These are phyloP conservation scores for Fusarium sororula DNA, from an alignment of 2,329 filamentous ascomycete species.

Conservation along the genomic window DNA sequence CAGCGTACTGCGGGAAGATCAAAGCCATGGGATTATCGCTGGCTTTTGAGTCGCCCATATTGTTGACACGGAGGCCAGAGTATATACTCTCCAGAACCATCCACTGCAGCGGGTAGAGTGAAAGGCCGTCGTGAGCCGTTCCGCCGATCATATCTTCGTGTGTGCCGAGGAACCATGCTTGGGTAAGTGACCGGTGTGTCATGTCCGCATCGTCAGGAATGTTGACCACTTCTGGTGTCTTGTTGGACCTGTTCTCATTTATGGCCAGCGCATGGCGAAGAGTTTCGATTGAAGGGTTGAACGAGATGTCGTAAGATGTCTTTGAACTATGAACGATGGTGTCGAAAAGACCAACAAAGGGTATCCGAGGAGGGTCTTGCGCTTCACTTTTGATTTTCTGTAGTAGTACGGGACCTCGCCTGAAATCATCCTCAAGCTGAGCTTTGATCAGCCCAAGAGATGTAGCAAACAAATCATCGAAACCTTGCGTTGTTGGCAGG, in stretches of 20 bases:
- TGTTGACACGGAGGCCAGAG: constrained; percentile 14
- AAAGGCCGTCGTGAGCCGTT: constrained; percentile 31
- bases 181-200: constrained; percentile 22
- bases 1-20: constrained; percentile 38
- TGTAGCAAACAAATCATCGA: constrained; percentile 34
- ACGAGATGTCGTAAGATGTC: constrained; percentile 29
- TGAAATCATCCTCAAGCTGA: constrained; percentile 33
- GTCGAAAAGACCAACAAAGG: constrained; percentile 39
- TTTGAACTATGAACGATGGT: constrained; percentile 13
- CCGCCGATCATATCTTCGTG: constrained; percentile 37
- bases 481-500: constrained; percentile 6
- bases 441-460: constrained; percentile 35
- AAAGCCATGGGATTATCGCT: constrained; percentile 23
- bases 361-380: constrained; percentile 25
- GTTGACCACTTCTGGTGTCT: neutral
- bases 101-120: constrained; percentile 38
- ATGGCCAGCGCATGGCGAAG: constrained; percentile 37
- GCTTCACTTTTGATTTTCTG: constrained; percentile 20
- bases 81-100: constrained; percentile 37
- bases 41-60: neutral
- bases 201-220: constrained; percentile 15
- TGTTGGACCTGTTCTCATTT: constrained; percentile 31
- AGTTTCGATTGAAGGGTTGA: constrained; percentile 24
- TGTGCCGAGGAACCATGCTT: constrained; percentile 40
- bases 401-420: constrained; percentile 16